Evolutionary conservation across 345 rosid species (phyloP), one percentile per base, ranked within the genome.

Genomic region (Eutrema heterophyllum): DNA sequence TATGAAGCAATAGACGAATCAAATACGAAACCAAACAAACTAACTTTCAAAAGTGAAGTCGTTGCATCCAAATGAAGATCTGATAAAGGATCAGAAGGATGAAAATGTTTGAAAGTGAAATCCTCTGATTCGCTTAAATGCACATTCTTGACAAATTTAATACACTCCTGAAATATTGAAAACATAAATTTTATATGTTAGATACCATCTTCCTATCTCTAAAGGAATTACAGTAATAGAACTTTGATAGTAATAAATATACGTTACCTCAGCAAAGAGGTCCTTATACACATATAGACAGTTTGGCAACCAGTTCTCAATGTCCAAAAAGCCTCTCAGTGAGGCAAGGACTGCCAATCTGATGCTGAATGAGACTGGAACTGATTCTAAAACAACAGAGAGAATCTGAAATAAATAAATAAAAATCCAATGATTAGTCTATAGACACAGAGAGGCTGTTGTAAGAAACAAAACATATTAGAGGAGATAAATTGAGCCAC

Each of bases 271-370:
- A 35, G 88, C 89, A 82, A 92, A 91, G 60, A 73, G 59, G 78
- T 86, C 93, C 78, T 89, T 95, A 76, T 83, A 83, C 66, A 74
- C 70, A 74, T 60, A 27, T 5, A 92, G 75, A 78, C 87, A 85
- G 80, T 50, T 70, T 77, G 67, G 74, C 83, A 91, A 82, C 99
- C 99, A 95, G 75, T 36, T 60, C 56, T 95, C 99, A 68, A 95
- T 84, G 81, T 89, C 97, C 66, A 88, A 43, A 70, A 78, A 76
- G 45, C 88, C 99, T 79, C 87, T 87, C 68, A 79, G 70, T 61
- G 97, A 87, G 71, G 97, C 99, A 76, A 89, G 85, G 52, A 89
- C 89, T 29, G 97, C 96, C 76, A 95, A 80, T 83, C 89, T 83
- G 63, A 95, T 83, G 65, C 89, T 85, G 54, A 70, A 81, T 58